phyloP scores from a whole-genome alignment of 1,284 basidiomycete species.

The Melampsora abietis-canadensis region DNA sequence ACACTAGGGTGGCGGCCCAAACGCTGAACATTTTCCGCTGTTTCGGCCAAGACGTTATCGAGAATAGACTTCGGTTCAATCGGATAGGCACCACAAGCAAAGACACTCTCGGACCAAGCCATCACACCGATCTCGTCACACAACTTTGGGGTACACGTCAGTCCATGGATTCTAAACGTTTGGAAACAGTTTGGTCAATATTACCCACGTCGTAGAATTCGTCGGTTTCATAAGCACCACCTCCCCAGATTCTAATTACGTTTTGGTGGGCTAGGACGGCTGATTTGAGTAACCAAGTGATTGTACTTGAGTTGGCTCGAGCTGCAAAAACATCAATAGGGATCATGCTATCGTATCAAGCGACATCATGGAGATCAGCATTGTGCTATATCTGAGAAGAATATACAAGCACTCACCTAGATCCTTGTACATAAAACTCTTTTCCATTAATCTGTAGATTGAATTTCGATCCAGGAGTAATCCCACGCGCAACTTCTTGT shows the following conservation, averaged over 20 bases:
- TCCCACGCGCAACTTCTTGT: constrained; percentile 42
- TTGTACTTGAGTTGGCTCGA: constrained; percentile 36
- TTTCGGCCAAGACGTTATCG: constrained; percentile 61
- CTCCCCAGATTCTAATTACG: constrained; percentile 50
- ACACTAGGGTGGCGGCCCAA: constrained; percentile 63
- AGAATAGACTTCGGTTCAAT: constrained; percentile 56
- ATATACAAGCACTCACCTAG: constrained; percentile 46
- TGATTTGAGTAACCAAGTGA: constrained; percentile 47
- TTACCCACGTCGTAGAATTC: constrained; percentile 45
- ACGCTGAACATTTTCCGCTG: constrained; percentile 62
- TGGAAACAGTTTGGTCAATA: background rate
- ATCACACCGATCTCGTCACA: constrained; percentile 66
- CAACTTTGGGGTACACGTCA: constrained; percentile 58
- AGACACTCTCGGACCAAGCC: constrained; percentile 62
- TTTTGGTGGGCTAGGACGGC: constrained; percentile 46
- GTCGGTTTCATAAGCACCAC: constrained; percentile 47
- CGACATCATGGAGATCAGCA: background rate
- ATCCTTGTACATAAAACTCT: constrained; percentile 47
- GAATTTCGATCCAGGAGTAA: constrained; percentile 47
- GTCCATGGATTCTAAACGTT: background rate
- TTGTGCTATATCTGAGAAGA: background rate
- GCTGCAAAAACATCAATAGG: constrained; percentile 32
- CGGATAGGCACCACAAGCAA: constrained; percentile 41
- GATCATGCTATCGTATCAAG: constrained; percentile 29
- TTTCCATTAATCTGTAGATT: constrained; percentile 47